A percentile compares a stretch with the other conserved stretches of the same genome.
Conservation (phyloP, 2,329 filamentous ascomycete genomes). For the Aspergillus sojae region DNA sequence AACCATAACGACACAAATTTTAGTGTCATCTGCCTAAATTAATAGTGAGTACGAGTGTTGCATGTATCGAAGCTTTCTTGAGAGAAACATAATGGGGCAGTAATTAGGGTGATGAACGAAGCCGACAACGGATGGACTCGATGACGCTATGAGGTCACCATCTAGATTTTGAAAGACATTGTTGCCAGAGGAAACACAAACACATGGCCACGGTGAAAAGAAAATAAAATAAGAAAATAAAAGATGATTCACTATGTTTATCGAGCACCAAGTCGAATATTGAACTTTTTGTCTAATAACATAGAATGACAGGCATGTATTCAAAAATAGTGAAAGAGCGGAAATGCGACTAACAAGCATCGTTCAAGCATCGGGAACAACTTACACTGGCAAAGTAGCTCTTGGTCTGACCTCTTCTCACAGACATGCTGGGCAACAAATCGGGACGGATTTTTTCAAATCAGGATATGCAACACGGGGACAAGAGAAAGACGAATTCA, state of each 20-base stretch:
- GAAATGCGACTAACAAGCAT: not conserved
- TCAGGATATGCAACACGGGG: slow-evolving; percentile 7
- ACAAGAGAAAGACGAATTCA: slow-evolving; percentile 5
- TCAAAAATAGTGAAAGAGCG: not conserved
- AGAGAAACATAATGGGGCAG: not conserved
- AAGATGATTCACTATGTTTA: not conserved
- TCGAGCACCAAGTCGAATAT: not conserved
- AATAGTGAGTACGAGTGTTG: slow-evolving; percentile 13
- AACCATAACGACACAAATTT: slow-evolving; percentile 98
- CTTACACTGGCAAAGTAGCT: slow-evolving; percentile 42
- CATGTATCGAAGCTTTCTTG: not conserved
- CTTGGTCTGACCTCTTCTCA: slow-evolving; percentile 35
- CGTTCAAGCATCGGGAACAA: slow-evolving; percentile 8
- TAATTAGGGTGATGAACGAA: not conserved
- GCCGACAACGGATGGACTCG: not conserved
- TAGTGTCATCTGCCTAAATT: slow-evolving; percentile 90
- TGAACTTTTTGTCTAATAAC: not conserved
- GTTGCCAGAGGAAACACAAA: not conserved
- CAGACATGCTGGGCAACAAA: slow-evolving; percentile 29
- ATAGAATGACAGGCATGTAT: not conserved
- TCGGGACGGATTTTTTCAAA: slow-evolving; percentile 1
- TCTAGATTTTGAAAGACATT: not conserved
- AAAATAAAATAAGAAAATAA: not conserved
- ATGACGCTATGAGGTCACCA: slow-evolving; percentile 6
- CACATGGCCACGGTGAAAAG: not conserved